Conservation (phyloP, 202 grass and related monocot species). For the Alloteropsis angusta region DNA sequence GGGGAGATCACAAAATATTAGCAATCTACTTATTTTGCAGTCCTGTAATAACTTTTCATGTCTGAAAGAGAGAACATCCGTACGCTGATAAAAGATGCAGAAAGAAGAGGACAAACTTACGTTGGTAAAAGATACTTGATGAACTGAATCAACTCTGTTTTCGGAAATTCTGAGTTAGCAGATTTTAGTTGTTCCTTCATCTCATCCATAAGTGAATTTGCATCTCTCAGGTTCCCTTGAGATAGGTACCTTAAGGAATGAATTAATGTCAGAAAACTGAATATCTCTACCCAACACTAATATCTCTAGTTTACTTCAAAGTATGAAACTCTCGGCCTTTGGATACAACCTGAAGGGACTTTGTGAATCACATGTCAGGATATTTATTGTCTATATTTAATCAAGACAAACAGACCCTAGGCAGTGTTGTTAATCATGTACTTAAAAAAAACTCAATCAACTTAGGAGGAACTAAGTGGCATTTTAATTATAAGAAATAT, state of each 20-base stretch:
- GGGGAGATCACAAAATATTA: not conserved
- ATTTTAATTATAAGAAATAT: not conserved
- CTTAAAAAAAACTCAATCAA: not conserved
- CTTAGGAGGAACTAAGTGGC: not conserved
- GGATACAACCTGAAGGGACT: not conserved
- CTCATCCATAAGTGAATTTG: slow-evolving; percentile 89
- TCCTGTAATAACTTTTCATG: slow-evolving; percentile 2
- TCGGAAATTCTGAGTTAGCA: slow-evolving; percentile 56
- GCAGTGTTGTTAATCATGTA: not conserved
- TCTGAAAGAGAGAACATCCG: slow-evolving; percentile 24
- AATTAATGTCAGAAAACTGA: slow-evolving; percentile 20
- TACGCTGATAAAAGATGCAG: slow-evolving; percentile 35
- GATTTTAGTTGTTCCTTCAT: slow-evolving; percentile 64
- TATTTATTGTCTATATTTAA: slow-evolving; percentile 4
- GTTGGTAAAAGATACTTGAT: slow-evolving; percentile 78
- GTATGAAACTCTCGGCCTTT: not conserved
- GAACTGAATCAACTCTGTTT: slow-evolving; percentile 75
- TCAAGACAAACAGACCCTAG: not conserved
- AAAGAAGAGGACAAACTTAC: slow-evolving; percentile 45
- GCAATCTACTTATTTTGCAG: not conserved
- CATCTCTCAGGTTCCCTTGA: slow-evolving; percentile 89
- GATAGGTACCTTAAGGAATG: slow-evolving; percentile 69
- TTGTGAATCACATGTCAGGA: not conserved
- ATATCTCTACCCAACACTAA: not conserved
- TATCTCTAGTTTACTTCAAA: not conserved